Evolutionary conservation across 306 rosid genomes (phyloP), one percentile per base, ranked within the genome.

Genomic region (Abrus precatorius): DNA sequence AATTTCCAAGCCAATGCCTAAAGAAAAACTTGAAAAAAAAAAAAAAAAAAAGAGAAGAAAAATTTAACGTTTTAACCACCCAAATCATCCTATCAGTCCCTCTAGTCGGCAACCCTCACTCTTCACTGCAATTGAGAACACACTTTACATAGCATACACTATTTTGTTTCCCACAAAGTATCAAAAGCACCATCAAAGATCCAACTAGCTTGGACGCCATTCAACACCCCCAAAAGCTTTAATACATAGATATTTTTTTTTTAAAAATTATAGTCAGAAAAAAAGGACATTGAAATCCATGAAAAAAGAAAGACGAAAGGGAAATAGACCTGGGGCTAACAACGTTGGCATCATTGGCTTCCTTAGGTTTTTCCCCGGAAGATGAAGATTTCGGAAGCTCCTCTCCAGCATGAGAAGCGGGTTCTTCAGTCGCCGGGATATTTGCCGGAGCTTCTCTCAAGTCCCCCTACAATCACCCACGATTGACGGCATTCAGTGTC

Each of bases 301-400:
- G 38, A 69, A 27, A 27, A 67, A 69, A 5, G 13, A 1, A 11
- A 28, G 9, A 52, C 4, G 14, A 27, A 20, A n/a, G 28, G 14
- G 2, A 6, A 55, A 48, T 77, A 70, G 38, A 95, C 99, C 97
- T 88, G 69, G 91, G 91, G 76, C 91, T 85, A 32, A 79, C 80
- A 72, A 69, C 89, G 44, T 84, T 87, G 43, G 73, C n/a, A 34
- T 87, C 86, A 78, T 80, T 88, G 2, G 77, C 82, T 54, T 90
- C 98, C 29, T 77, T 66, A 9, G 75, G 88, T 33, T 79, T 83
- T 32, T 91, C 99, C 34, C 81, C 86, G 33, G 82, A 72, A 7
- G 91, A 78, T 28, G 57, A 81, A 63, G 90, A 87, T 81, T 85
- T 95, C 33, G 53, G 80, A 43, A 72, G 77, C 10, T 93, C 98